Base-by-base conservation (phyloP, 352 stramenopile species). In the Peronospora belbahrii region DNA sequence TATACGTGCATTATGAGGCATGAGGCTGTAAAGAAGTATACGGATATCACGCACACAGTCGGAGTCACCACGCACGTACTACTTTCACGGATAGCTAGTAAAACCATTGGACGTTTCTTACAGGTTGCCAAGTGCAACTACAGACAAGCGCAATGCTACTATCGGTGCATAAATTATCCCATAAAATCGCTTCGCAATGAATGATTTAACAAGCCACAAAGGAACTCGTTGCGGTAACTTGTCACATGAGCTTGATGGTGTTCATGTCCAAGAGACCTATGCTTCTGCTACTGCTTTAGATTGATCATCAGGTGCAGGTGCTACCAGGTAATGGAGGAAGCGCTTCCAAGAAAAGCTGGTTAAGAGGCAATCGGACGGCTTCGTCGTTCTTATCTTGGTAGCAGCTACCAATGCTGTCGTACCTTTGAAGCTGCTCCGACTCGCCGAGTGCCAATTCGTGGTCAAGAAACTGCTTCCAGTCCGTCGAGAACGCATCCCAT, bases 91-190 rank as follows among this genome's bases (percentile, higher is more conserved):
- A 83, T 83, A 42, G 80, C 74, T 0, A 68, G 64, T 19, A 67
- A 84, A 13, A 65, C 85, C 34, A 83, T 74, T 15, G 54, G 70
- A 10, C 59, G 63, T 6, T 74, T 77, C 69, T 86, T 37, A 42
- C 49, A 15, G 85, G 74, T 50, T 89, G 68, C 41, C 59, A 85
- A 34, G 59, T 89, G 14, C 77, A 88, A 37, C 49, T 91, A 15
- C 63, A 85, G 14, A 80, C 64, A 42, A 91, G 73, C 2, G 60
- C 62, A 41, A 85, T 41, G 71, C 72, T 4, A 71, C 34, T 89
- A 91, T 27, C 73, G 71, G 0, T 70, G 67, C 44, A 91, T n/a
- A 91, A 62, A 88, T 91, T 42, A 62, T 82, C 36, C 74, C 67
- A 91, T 91, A 70, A 88, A 74, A 57, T 39, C 84, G 27, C 46